These are phyloP conservation scores for Aureobasidium sp. DNA, from an alignment of 2,329 filamentous ascomycete genomes.

Conservation along the genomic window DNA sequence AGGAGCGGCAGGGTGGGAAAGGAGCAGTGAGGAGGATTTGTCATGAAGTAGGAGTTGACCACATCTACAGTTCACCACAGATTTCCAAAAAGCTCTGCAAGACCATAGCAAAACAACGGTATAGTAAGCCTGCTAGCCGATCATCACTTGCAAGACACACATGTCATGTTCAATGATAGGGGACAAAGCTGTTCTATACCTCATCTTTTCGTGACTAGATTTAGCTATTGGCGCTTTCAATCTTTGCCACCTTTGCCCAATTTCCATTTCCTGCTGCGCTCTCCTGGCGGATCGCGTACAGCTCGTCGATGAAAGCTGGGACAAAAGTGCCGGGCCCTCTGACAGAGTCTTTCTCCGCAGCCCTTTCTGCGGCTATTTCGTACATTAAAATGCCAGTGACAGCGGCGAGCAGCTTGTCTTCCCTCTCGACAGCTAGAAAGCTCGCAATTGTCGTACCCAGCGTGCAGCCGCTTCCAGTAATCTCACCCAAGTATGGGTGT, in stretches of 20 bases:
- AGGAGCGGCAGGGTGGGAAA: too few relatives aligned
- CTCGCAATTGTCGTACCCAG: constrained; percentile 76
- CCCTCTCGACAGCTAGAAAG: constrained; percentile 57
- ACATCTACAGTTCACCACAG: too few relatives aligned
- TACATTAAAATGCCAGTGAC: constrained; percentile 70
- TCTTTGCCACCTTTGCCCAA: constrained; percentile 50
- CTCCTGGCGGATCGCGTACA: constrained; percentile 44
- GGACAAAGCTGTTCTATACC: neutral
- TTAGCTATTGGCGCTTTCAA: constrained; percentile 28
- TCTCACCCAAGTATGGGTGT: constrained; percentile 59
- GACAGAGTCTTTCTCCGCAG: constrained; percentile 53
- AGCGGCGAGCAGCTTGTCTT: constrained; percentile 64
- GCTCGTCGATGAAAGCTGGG: constrained; percentile 72
- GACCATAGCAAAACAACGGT: too few relatives aligned
- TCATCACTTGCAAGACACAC: too few relatives aligned
- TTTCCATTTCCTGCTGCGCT: constrained; percentile 41
- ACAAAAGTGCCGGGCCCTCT: constrained; percentile 81
- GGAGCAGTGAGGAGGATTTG: neutral
- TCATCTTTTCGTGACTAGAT: neutral
- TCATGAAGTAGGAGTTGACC: too few relatives aligned
- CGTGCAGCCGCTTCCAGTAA: constrained; percentile 74
- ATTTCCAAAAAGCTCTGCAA: too few relatives aligned
- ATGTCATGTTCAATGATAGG: too few relatives aligned
- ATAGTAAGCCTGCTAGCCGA: too few relatives aligned
- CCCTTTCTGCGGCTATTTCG: constrained; percentile 68